Evolutionary conservation across 345 rosid species (phyloP).

Genomic region (Cardiospermum halicacabum): DNA sequence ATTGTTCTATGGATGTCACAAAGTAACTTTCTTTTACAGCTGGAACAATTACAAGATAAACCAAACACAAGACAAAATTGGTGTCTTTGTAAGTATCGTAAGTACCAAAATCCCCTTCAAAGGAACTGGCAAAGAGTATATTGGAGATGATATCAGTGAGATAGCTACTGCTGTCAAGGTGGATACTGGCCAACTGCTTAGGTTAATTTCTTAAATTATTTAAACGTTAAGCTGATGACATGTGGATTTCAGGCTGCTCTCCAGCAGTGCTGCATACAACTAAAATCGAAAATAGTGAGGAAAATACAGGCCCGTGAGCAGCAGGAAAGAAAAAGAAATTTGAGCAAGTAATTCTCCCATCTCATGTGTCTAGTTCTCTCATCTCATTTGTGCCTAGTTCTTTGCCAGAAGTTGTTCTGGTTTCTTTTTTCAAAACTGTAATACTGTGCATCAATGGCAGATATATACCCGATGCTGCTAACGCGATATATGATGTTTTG

Average conservation of each 20-base stretch:
- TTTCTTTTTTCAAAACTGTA: not conserved
- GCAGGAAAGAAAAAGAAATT: conserved; percentile 83
- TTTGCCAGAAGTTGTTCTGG: not conserved
- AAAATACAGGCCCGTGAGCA: conserved; percentile 88
- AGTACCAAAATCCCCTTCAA: conserved; percentile 97
- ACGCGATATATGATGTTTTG: conserved; percentile 68
- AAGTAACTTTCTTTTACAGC: conserved; percentile 33
- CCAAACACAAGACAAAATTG: conserved; percentile 83
- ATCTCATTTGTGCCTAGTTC: not conserved
- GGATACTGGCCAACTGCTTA: conserved; percentile 10
- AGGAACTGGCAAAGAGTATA: conserved; percentile 95
- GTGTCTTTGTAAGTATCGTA: conserved; percentile 90
- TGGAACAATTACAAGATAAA: conserved; percentile 94
- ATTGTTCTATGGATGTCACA: not conserved
- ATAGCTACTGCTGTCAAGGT: conserved; percentile 95
- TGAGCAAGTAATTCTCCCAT: conserved; percentile 55
- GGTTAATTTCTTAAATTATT: not conserved
- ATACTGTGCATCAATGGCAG: conserved; percentile 30
- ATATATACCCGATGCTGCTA: conserved; percentile 81
- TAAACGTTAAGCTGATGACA: conserved; percentile 16
- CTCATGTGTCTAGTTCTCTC: too few species aligned
- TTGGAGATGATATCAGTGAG: conserved; percentile 93
- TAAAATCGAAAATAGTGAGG: conserved; percentile 77
- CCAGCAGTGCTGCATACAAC: conserved; percentile 95
- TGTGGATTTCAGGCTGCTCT: conserved; percentile 61